Evolutionary conservation across 1,284 basidiomycete genomes (phyloP).

Genomic region (Boletus sp.): DNA sequence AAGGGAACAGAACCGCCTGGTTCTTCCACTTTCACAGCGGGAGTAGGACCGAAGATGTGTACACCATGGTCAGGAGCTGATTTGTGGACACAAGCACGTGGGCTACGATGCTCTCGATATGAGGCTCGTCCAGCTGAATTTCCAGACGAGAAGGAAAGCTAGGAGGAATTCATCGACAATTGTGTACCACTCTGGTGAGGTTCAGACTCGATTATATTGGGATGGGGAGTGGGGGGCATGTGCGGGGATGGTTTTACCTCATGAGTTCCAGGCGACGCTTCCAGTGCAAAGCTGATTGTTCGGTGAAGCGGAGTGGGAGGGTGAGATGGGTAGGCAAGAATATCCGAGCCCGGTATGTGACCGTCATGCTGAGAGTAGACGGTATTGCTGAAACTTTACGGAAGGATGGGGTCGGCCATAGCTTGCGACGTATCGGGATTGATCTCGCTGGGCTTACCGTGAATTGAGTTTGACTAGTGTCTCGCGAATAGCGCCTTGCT

Average conservation of each 20-base stretch:
- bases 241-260: not conserved
- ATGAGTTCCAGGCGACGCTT: not conserved
- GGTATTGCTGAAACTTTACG: no score
- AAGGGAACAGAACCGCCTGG: no score
- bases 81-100: constrained; percentile 10
- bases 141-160: constrained; percentile 17
- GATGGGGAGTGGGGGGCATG: not conserved
- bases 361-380: not conserved
- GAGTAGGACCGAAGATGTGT: not conserved
- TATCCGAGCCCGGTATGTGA: not conserved
- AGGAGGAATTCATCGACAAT: constrained; percentile 17
- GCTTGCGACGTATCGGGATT: not conserved
- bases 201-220: not conserved
- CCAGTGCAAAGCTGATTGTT: not conserved
- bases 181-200: constrained; percentile 8
- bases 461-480: constrained; percentile 16
- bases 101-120: constrained; percentile 24
- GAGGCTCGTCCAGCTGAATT: constrained; percentile 24
- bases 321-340: not conserved
- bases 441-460: constrained; percentile 16
- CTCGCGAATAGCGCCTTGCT: constrained; percentile 14
- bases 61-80: not conserved
- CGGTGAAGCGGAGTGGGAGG: constrained; percentile 3
- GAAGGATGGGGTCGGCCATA: not conserved
- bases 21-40: not conserved